phyloP scores from a whole-genome alignment of 2,329 filamentous ascomycete genomes.

The Penicillium sp. region DNA sequence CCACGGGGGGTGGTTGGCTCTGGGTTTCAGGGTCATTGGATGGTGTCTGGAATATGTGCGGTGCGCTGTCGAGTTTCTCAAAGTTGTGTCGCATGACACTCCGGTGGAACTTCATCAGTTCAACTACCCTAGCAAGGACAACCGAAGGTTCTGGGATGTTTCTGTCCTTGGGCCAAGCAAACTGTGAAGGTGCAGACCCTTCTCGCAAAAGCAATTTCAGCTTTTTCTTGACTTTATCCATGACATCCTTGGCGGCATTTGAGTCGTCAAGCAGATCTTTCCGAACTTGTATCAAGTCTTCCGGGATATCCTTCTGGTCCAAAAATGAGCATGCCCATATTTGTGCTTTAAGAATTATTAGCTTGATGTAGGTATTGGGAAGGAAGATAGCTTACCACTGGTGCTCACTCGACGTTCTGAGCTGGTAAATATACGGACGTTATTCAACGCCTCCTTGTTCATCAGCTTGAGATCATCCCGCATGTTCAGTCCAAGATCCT shows the following conservation, averaged over 20 bases:
- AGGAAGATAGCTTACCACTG: conserved; percentile 54
- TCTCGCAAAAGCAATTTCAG: conserved; percentile 87
- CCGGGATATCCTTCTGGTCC: conserved; percentile 77
- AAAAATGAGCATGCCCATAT: conserved; percentile 92
- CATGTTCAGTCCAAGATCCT: conserved; percentile 94
- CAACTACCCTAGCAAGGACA: conserved; percentile 86
- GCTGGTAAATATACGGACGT: conserved; percentile 93
- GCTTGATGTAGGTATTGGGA: conserved; percentile 2
- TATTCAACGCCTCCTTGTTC: conserved; percentile 87
- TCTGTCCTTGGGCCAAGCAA: conserved; percentile 83
- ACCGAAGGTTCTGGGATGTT: conserved; percentile 93
- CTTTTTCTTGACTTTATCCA: conserved; percentile 99
- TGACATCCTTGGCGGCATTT: conserved; percentile 97
- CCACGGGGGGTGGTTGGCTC: conserved; percentile 15
- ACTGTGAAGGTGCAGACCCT: conserved; percentile 91
- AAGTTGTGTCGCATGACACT: conserved; percentile 95
- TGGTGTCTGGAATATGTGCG: conserved; percentile 58
- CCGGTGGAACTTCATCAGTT: conserved; percentile 96
- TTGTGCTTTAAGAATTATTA: conserved; percentile 59
- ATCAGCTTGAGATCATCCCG: conserved; percentile 89
- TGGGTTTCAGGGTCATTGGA: conserved; percentile 15
- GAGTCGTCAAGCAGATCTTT: conserved; percentile 97
- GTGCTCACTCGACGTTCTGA: conserved; percentile 93
- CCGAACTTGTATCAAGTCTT: conserved; percentile 83
- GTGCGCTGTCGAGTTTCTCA: conserved; percentile 67